Evolutionary conservation across 345 rosid genomes (phyloP), one percentile per base, ranked within the genome.

Genomic region (Conringia planisiliqua): DNA sequence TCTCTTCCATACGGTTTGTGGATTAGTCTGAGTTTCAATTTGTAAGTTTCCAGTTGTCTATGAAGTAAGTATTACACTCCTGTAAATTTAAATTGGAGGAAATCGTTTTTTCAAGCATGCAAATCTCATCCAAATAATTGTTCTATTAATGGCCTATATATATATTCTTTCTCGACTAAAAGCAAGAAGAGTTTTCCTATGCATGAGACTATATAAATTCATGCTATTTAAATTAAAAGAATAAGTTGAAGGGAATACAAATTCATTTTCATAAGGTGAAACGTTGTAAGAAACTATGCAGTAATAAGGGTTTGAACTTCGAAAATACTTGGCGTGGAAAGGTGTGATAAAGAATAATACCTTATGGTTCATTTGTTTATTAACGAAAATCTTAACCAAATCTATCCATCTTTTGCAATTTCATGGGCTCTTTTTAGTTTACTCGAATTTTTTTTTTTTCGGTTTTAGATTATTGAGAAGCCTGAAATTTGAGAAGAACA

Each of bases 341-440:
- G 17, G 60, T 54, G 79, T 76, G 79, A 69, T 44, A 54, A 61
- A 62, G 74, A 62, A n/a, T 24, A 62, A n/a, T 24, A 26, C 29
- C 52, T 40, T 40, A 42, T 3, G 4, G 10, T 14, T 68, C 26
- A 50, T 60, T 48, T 50, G 18, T 60, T 29, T 68, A 75, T 7
- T 51, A 40, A 63, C 39, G 61, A 22, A 43, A 24, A 42, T 76
- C 75, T 69, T 30, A 68, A 68, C 24, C 47, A 68, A 75, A 75
- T 68, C 70, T 62, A 68, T 20, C 18, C 65, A 18, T 68, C 70
- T 76, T 76, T 52, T 44, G 51, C 40, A 36, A 63, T 55, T 70
- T 62, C 26, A 76, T 76, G 80, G 80, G 80, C 59, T 63, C 40
- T 70, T 44, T 69, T 76, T 63, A 70, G 18, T 24, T 76, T 63